Evolutionary conservation across 441 rosid genomes (phyloP).

Genomic region (Pelargonium australe): DNA sequence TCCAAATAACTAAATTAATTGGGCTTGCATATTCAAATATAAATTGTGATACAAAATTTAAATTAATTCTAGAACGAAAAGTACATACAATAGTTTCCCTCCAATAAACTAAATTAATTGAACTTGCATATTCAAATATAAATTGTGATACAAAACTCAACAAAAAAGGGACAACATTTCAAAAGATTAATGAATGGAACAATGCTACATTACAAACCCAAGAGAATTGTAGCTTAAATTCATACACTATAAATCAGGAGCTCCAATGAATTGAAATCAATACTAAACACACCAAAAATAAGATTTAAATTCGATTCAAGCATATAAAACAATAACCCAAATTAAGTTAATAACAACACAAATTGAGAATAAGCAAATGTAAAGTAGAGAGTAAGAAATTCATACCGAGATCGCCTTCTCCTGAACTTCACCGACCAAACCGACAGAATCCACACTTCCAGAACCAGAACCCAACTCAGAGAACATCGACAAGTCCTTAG

Average conservation of each 20-base stretch:
- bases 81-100: too few species aligned
- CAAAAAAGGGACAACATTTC: too few species aligned
- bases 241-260: not conserved
- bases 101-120: too few species aligned
- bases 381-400: not conserved
- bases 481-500: conserved; percentile 34
- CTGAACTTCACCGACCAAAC: conserved; percentile 30
- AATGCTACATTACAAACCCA: not conserved
- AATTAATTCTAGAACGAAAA: too few species aligned
- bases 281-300: not conserved
- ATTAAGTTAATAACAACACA: not conserved
- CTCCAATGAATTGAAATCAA: not conserved
- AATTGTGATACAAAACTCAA: too few species aligned
- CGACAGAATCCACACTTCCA: conserved; percentile 19
- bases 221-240: not conserved
- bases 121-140: too few species aligned
- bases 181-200: not conserved
- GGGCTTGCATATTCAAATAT: too few species aligned
- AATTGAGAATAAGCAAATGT: not conserved
- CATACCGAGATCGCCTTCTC: conserved; percentile 37
- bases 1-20: too few species aligned
- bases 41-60: too few species aligned
- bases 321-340: too few species aligned
- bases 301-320: not conserved
- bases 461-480: conserved; percentile 32